Evolutionary conservation across 169 alveolate species (phyloP), one percentile per base, ranked within the genome.

Genomic region (Sarcocystis neurona): DNA sequence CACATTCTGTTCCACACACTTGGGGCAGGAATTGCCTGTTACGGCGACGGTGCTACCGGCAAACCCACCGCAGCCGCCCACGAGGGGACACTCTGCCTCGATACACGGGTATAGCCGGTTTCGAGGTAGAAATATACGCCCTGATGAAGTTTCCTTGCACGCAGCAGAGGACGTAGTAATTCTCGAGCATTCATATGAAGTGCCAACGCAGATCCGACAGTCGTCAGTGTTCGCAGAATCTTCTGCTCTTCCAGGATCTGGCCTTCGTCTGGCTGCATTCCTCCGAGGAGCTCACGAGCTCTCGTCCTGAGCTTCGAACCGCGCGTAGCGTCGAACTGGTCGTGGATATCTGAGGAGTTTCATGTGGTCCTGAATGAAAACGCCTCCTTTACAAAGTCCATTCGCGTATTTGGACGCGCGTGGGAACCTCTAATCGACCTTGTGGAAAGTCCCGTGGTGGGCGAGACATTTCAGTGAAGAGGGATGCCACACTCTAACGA

Each of bases 231-330:
- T n/a, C n/a, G n/a, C n/a, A n/a, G n/a, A n/a, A n/a, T n/a, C n/a
- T n/a, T n/a, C n/a, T 10, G 15, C 74, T 60, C n/a, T 72, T 39
- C n/a, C 87, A 79, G 87, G 46, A 74, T 50, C n/a, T 79, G 72
- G 74, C 87, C 87, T 8, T 46, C 3, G 34, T 50, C 34, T 30
- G 87, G 87, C 10, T 0, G 1, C 37, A 48, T 79, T 37, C 87
- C 87, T 3, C 74, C 87, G 41, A 44, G 6, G 2, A n/a, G 50
- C 34, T 79, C 39, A 32, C 87, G 50, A 0, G 53, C 50, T 27
- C 50, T 79, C 34, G 41, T 79, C 39, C 48, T 79, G 30, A 44
- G 50, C 56, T 79, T 79, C 68, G 18, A 15, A 5, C 87, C 87
- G 41, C 70, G 50, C 1, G 56, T n/a, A 4, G 74, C 74, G 23